Evolutionary conservation across 202 grass and related monocot genomes (phyloP).

Genomic region (Miscanthus sacchariflorus): DNA sequence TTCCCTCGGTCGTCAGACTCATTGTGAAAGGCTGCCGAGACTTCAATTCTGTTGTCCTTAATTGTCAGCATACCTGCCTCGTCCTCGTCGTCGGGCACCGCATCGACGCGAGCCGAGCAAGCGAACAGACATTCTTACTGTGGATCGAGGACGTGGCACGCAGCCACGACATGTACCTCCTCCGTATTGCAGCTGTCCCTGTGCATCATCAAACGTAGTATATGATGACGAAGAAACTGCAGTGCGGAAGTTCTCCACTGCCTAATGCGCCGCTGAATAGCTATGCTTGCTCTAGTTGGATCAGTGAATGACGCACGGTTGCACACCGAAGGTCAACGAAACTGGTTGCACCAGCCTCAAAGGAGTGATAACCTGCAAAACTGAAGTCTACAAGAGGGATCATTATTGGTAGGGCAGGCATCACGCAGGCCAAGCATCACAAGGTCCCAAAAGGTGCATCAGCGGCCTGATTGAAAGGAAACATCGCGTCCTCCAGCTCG

Average conservation of each 20-base stretch:
- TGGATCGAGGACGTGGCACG: background rate
- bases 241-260: background rate
- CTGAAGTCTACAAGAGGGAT: background rate
- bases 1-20: background rate
- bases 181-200: background rate
- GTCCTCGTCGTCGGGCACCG: background rate
- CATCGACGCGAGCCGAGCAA: background rate
- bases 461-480: background rate
- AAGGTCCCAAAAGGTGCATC: background rate
- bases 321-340: background rate
- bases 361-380: slow-evolving; percentile 18
- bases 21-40: background rate
- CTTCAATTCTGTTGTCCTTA: background rate
- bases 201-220: background rate
- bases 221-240: slow-evolving; percentile 1
- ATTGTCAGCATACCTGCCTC: background rate
- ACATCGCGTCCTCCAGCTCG: background rate
- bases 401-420: background rate
- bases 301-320: background rate
- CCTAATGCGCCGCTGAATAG: background rate
- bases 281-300: background rate
- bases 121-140: background rate
- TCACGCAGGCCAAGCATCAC: background rate
- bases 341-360: background rate
- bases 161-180: background rate